A percentile compares a stretch with the other conserved stretches of the same genome.
Evolutionary conservation across 805 yeast species (phyloP).

Genomic region (Teunomyces panamensis): DNA sequence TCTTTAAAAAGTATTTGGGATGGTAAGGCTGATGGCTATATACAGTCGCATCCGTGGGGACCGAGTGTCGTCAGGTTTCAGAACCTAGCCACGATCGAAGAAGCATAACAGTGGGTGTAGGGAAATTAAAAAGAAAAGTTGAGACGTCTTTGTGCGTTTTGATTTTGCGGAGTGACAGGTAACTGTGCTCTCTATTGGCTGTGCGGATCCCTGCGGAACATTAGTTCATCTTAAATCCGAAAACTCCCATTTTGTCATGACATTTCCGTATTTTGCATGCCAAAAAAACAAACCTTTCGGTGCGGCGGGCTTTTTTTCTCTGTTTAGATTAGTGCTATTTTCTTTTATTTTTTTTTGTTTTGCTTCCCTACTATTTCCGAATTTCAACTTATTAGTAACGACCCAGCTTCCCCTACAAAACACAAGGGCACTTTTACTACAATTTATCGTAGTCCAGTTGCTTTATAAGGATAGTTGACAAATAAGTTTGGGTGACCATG

Average conservation of each 20-base stretch:
- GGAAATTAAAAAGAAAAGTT: too few species aligned
- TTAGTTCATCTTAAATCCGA: too few species aligned
- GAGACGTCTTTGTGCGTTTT: too few species aligned
- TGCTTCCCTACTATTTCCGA: background rate
- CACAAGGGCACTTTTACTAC: background rate
- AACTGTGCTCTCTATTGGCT: too few species aligned
- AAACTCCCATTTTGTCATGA: background rate
- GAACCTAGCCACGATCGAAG: background rate
- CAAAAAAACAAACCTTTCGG: background rate
- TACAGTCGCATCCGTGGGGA: slow-evolving; percentile 1
- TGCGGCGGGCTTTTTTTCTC: background rate
- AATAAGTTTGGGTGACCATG: background rate
- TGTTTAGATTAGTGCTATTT: background rate
- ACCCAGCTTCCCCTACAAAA: background rate
- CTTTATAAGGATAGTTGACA: background rate
- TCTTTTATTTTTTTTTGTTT: too few species aligned
- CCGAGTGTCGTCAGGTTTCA: background rate
- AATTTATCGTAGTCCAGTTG: background rate
- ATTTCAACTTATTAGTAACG: background rate
- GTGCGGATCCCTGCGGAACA: too few species aligned
- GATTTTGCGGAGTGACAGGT: too few species aligned
- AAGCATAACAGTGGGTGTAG: too few species aligned
- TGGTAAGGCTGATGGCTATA: background rate
- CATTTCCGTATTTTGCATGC: background rate
- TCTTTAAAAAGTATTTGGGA: too few species aligned